These are phyloP conservation scores for Colletotrichum cereale DNA, from an alignment of 2,329 filamentous ascomycete genomes.

Conservation along the genomic window DNA sequence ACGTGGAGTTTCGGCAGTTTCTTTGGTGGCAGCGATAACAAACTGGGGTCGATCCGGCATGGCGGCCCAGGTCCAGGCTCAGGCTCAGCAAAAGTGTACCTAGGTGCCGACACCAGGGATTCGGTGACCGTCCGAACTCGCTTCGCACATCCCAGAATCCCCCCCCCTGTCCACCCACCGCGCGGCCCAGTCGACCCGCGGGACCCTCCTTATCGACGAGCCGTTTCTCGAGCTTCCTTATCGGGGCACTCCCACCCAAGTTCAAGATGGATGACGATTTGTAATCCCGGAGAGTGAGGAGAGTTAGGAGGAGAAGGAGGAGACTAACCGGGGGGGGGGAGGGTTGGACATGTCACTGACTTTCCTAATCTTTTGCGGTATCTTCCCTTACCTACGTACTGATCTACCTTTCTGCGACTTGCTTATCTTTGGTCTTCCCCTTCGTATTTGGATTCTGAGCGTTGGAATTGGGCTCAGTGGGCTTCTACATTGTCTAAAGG, in stretches of 20 bases:
- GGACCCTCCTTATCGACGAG: slow-evolving; percentile 29
- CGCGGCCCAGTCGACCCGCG: neutral
- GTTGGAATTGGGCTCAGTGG: neutral
- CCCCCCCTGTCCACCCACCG: neutral
- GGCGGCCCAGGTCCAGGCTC: neutral
- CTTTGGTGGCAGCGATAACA: neutral
- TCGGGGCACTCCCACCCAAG: slow-evolving; percentile 14
- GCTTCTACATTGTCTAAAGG: neutral
- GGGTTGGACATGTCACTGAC: neutral
- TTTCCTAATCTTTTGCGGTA: neutral
- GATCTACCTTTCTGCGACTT: neutral
- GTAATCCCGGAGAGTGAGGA: slow-evolving; percentile 28
- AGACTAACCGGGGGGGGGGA: neutral
- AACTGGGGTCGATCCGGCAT: slow-evolving; percentile 8
- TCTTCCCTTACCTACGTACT: neutral
- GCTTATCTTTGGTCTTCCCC: neutral
- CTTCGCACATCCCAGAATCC: neutral
- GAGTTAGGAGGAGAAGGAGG: neutral
- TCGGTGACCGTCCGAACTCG: slow-evolving; percentile 29
- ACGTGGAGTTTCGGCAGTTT: slow-evolving; percentile 3
- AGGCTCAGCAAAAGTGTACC: neutral
- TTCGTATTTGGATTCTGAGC: neutral
- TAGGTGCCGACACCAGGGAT: slow-evolving; percentile 6
- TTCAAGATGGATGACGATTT: slow-evolving; percentile 38
- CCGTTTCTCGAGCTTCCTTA: slow-evolving; percentile 35